These are phyloP conservation scores for Adenanthera pavonina DNA, from an alignment of 306 rosid genomes.

Conservation along the genomic window DNA sequence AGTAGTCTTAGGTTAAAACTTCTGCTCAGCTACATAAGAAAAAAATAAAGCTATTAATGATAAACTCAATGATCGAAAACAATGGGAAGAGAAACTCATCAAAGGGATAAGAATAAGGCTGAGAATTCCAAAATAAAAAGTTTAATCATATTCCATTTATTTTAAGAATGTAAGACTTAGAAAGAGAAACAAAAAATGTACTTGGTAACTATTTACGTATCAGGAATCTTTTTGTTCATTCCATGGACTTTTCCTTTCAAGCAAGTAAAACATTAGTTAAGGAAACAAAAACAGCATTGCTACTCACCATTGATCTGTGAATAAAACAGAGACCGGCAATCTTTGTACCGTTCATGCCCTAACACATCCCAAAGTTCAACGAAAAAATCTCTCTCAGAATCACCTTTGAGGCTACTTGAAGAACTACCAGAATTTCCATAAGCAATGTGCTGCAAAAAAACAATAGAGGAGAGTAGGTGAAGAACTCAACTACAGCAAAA, in stretches of 20 bases:
- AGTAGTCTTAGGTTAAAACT: neutral
- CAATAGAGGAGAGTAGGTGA: conserved; percentile 37
- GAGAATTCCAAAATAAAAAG: neutral
- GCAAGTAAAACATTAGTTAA: conserved; percentile 13
- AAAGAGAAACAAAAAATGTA: conserved; percentile 16
- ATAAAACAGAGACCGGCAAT: conserved; percentile 90
- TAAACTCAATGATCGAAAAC: conserved; percentile 16
- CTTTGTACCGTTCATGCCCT: conserved; percentile 96
- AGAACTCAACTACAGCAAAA: conserved; percentile 28
- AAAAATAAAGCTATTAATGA: neutral
- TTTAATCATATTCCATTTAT: conserved; percentile 2
- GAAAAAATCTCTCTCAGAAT: conserved; percentile 88
- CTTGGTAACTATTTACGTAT: neutral
- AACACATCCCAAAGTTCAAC: conserved; percentile 99
- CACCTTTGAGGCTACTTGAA: conserved; percentile 84
- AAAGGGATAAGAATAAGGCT: neutral
- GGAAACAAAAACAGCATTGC: conserved; percentile 1
- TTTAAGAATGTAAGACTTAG: conserved; percentile 24
- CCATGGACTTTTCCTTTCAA: neutral
- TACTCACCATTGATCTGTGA: conserved; percentile 88
- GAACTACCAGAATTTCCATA: conserved; percentile 88
- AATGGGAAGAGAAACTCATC: neutral
- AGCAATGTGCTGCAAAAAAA: conserved; percentile 63
- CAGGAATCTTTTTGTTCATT: neutral
- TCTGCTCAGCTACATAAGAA: neutral